Evolutionary conservation across 306 rosid genomes (phyloP), one percentile per base, ranked within the genome.

Genomic region (Medicago lupulina): DNA sequence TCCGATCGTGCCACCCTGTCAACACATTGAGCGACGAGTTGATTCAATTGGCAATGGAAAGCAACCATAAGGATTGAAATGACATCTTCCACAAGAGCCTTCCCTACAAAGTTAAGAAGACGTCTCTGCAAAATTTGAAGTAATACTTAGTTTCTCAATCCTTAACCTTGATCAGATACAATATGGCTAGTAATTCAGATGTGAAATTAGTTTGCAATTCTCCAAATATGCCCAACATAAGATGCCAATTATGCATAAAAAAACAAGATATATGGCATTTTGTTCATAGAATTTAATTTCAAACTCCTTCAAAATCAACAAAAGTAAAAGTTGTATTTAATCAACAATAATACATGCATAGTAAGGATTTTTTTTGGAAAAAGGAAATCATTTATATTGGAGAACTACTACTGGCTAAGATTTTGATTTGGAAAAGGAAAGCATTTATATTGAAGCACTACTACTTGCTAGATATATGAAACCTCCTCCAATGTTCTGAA

Each of bases 51-150:
- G 87, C 96, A 92, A 73, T 88, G 89, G 79, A 70, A 88, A 63
- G 92, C 92, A 70, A 81, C 97, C 41, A 67, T 59, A 57, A 96
- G 92, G 65, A 96, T 90, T 25, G 93, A 91, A 54, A 96, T 86
- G 51, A 92, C 88, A 54, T 92, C 99, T 85, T 96, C 97, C 70
- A 87, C 96, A 64, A 83, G 76, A 39, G 97, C 96, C 86, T 90
- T 96, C 57, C 82, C 99, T 1, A 96, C 76, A 67, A 96, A 96
- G 88, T 92, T 88, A 47, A 84, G 54, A 16, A 96, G 93, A 21
- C 90, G 96, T 2, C 97, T 89, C 99, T 96, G 84, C 92, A 89
- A 78, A 80, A 76, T 75, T 43, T 59, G 17, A 68, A 79, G 73
- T 25, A 70, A 38, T 69, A 81, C 60, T 77, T 70, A 84, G 68